Base-by-base conservation (phyloP, 2,329 filamentous ascomycete species). In the Monilinia vaccinii-corymbosi region DNA sequence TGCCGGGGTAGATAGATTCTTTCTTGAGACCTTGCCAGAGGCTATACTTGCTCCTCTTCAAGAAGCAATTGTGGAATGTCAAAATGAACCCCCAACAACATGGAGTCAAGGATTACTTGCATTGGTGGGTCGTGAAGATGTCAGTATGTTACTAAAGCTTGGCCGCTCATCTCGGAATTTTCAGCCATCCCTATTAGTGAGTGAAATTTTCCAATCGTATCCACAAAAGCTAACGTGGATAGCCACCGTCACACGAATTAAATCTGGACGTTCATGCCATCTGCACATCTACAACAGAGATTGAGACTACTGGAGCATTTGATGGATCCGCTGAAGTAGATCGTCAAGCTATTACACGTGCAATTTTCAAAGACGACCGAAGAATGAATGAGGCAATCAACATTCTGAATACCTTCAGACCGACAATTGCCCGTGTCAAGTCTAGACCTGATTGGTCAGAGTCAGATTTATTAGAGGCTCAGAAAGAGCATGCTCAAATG, bases 361-460 rank as follows among this genome's bases (percentile, higher is more conserved):
- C 94, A 10, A 86, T 99, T 32, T 99, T 97, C 79, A 87, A 86
- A 62, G 91, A 97, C 65, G 94, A 99, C 69, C 85, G 91, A 62
- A 86, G 94, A 40, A 86, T 96, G 59, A 86, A 91, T 63, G 94
- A 99, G 75, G 94, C 91, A 0, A 85, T 87, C 58, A 84, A 82
- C 57, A 78, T 99, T 59, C 78, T 99, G n/a, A 92, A 94, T 60
- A 94, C 94, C 32, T 85, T 88, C 56, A 89, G 88, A 69, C 80
- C 90, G 16, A 85, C 93, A 46, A 77, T 89, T 13, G 85, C 93
- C n/a, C 87, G 89, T 56, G 87, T 93, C 63, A 80, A 86, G 44
- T 83, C 86, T 2, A 81, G 91, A 64, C 84, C 88, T 1, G 83
- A 84, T 45, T 94, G 90, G 88, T 83, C 86, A 25, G 94, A 99